Evolutionary conservation across 73 alveolate species (phyloP).

Genomic region (Paramecium pentaurelia): DNA sequence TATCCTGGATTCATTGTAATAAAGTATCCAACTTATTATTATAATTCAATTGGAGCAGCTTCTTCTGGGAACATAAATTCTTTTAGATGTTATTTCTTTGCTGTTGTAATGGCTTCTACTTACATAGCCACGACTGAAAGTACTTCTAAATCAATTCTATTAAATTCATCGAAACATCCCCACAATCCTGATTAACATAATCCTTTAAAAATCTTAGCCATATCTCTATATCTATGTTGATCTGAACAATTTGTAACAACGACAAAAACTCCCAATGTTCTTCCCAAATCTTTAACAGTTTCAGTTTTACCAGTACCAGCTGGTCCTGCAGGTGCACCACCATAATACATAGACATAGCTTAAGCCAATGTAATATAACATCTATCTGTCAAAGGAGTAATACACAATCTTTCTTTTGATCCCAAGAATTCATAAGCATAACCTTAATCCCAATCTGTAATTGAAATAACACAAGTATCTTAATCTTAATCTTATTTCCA

Average conservation of each 20-base stretch:
- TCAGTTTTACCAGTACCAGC: conserved; percentile 99
- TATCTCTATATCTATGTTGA: conserved; percentile 98
- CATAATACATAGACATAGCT: conserved; percentile 99
- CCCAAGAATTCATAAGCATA: conserved; percentile 99
- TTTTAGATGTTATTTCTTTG: conserved; percentile 92
- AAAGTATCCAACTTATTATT: conserved; percentile 96
- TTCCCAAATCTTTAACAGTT: conserved; percentile 99
- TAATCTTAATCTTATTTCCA: conserved; percentile 88
- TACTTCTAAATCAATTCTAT: conserved; percentile 99
- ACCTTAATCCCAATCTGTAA: conserved; percentile 99
- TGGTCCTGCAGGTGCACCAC: conserved; percentile 99
- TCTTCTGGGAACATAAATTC: conserved; percentile 99
- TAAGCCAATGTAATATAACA: conserved; percentile 98
- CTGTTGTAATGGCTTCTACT: conserved; percentile 92
- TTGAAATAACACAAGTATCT: conserved; percentile 89
- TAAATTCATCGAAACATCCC: conserved; percentile 99
- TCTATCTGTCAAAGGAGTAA: conserved; percentile 99
- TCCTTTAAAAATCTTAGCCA: conserved; percentile 99
- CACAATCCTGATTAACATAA: conserved; percentile 99
- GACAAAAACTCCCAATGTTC: conserved; percentile 99
- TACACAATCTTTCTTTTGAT: conserved; percentile 99
- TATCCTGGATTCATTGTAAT: conserved; percentile 99
- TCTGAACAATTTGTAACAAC: conserved; percentile 99
- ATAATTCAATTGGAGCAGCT: conserved; percentile 82
- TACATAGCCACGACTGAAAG: conserved; percentile 99